phyloP scores from a whole-genome alignment of 2,329 filamentous ascomycete genomes.

The Aureobasidium uvarum region DNA sequence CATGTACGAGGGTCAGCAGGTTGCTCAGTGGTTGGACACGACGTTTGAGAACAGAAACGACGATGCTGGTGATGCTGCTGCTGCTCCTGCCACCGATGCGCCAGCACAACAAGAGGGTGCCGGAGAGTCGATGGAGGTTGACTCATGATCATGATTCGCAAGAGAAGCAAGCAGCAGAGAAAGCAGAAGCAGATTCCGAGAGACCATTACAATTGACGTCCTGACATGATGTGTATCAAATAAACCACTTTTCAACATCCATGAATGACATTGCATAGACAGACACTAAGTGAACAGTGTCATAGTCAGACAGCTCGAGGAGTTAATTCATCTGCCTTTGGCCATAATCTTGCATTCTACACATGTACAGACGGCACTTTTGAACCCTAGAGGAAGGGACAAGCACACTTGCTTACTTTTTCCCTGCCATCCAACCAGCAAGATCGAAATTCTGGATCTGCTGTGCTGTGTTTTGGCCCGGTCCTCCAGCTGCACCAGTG shows the following conservation, averaged over 20 bases:
- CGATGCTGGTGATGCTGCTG: constrained; percentile 34
- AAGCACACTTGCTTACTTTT: too few species aligned
- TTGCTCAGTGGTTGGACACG: constrained; percentile 81
- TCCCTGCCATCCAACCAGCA: constrained; percentile 66
- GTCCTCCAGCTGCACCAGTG: constrained; percentile 30
- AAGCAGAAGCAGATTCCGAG: neutral
- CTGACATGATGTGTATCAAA: constrained; percentile 24
- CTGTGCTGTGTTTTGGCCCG: constrained; percentile 46
- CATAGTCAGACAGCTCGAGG: neutral
- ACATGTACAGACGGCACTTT: too few species aligned
- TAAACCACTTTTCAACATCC: neutral
- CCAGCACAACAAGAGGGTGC: constrained; percentile 35
- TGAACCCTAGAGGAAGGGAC: too few species aligned
- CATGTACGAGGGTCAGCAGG: constrained; percentile 84
- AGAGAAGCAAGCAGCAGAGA: neutral
- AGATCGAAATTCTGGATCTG: constrained; percentile 64
- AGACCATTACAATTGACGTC: constrained; percentile 17
- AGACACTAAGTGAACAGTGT: too few species aligned
- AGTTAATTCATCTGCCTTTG: neutral
- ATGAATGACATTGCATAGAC: neutral
- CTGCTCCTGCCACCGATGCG: constrained; percentile 31
- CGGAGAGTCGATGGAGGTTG: constrained; percentile 57
- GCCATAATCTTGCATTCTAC: too few species aligned
- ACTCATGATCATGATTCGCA: constrained; percentile 35
- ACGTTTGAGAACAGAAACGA: constrained; percentile 49